phyloP scores from a whole-genome alignment of 2,329 filamentous ascomycete genomes.

The Talaromyces atroroseus region DNA sequence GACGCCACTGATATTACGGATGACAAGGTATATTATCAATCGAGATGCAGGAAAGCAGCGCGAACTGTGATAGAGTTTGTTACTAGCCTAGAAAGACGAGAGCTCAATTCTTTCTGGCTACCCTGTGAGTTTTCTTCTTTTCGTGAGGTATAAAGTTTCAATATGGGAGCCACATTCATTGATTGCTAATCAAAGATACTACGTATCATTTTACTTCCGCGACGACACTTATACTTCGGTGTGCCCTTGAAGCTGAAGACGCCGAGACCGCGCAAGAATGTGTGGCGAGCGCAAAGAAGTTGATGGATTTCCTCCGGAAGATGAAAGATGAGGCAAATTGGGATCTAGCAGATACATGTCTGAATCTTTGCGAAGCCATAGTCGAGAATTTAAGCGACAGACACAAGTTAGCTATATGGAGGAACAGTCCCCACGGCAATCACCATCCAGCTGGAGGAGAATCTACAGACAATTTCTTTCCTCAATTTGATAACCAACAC shows the following conservation, averaged over 20 bases:
- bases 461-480: neutral
- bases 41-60: slow-evolving; percentile 21
- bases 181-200: slow-evolving; percentile 18
- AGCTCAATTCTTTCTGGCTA: slow-evolving; percentile 25
- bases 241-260: slow-evolving; percentile 17
- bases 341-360: slow-evolving; percentile 20
- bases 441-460: neutral
- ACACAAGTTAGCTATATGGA: slow-evolving; percentile 6
- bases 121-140: slow-evolving; percentile 19
- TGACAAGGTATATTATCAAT: slow-evolving; percentile 17
- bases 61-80: slow-evolving; percentile 21
- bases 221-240: slow-evolving; percentile 17
- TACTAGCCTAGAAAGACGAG: slow-evolving; percentile 16
- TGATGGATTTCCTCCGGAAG: slow-evolving; percentile 16
- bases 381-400: slow-evolving; percentile 15
- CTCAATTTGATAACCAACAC: neutral
- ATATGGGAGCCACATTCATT: too few relatives aligned
- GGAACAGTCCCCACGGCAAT: neutral
- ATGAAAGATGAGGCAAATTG: slow-evolving; percentile 16
- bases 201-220: slow-evolving; percentile 26
- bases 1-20: slow-evolving; percentile 24
- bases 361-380: slow-evolving; percentile 17
- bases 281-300: slow-evolving; percentile 11
- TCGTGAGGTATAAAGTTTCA: too few relatives aligned
- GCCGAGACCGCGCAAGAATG: slow-evolving; percentile 14